Base-by-base conservation (phyloP, 495 filamentous ascomycete species). In the Daldinia decipiens region DNA sequence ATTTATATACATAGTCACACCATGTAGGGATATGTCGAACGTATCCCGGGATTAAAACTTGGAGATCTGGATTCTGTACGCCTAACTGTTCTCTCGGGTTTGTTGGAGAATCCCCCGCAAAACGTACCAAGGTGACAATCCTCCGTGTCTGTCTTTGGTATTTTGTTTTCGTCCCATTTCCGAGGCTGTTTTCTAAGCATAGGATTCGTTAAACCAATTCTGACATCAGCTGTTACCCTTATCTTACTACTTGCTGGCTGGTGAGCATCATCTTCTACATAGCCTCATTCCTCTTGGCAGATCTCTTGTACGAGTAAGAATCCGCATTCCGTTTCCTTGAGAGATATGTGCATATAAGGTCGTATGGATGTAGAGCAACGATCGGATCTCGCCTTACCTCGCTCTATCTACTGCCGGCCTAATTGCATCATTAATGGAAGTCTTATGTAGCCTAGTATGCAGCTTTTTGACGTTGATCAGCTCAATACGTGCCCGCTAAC, bases 31-130 rank as follows among this genome's bases (percentile, higher is more conserved):
- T 17, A n/a, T 47, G 19, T 47, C 9, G 1, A 24, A 47, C 43
- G 9, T 24, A 24, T 47, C 43, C 12, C 19, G 21, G 43, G 43
- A 47, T 47, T 47, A 47, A 47, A 47, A 47, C 17, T 24, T 47
- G 17, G 43, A 21, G 43, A 12, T 4, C 8, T n/a, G n/a, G n/a
- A n/a, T n/a, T n/a, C n/a, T 47, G 17, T 47, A 47, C 17, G 8
- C 43, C 17, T 24, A 19, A 47, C 43, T 24, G 21, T 19, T 17
- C 17, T 9, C 17, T 21, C 8, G 43, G n/a, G 21, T 47, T 47
- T 21, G 17, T 47, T 47, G 17, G 43, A 21, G 43, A 47, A 47
- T 47, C 17, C 19, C 43, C 43, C 43, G 43, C 43, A 47, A 45
- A 47, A 17, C 15, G 3, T 17, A 40, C 5, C 3, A 40, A 17